These are phyloP conservation scores for Neonectria hederae DNA, from an alignment of 2,329 filamentous ascomycete genomes.

Conservation along the genomic window DNA sequence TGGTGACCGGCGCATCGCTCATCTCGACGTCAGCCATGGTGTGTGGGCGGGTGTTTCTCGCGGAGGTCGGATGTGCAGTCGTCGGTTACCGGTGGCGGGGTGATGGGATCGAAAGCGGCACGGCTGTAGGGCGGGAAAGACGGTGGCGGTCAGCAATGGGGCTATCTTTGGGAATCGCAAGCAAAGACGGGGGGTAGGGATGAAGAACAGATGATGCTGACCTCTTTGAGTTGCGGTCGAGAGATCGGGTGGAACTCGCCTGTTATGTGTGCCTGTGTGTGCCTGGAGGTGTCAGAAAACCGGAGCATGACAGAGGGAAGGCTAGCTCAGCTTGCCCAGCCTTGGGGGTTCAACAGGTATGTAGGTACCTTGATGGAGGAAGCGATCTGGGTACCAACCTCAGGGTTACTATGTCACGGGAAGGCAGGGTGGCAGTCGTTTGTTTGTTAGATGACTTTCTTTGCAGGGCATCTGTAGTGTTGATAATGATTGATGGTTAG, in stretches of 20 bases:
- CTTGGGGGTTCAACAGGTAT: not conserved
- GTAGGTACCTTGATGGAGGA: conserved; percentile 1
- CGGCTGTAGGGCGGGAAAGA: not conserved
- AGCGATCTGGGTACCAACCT: not conserved
- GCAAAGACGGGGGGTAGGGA: not conserved
- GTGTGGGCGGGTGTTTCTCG: conserved; percentile 8
- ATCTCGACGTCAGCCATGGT: conserved; percentile 96
- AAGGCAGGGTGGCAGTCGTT: not conserved
- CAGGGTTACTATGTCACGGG: not conserved
- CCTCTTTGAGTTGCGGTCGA: conserved; percentile 15
- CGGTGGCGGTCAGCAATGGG: conserved; percentile 8
- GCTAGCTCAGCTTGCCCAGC: conserved; percentile 1
- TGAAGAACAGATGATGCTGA: not conserved
- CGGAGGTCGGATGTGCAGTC: not conserved
- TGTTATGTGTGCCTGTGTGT: conserved; percentile 8
- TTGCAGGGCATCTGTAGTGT: not conserved
- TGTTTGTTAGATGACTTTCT: not conserved
- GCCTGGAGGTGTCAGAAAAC: conserved; percentile 20
- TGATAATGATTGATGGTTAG: not conserved
- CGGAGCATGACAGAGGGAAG: conserved; percentile 6
- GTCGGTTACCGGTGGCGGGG: not conserved
- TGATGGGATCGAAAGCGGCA: not conserved
- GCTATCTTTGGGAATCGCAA: not conserved
- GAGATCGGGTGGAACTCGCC: conserved; percentile 22
- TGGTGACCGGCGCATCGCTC: conserved; percentile 80